Percentiles rank a stretch among this genome's conserved stretches.
phyloP scores from a whole-genome alignment of 2,329 filamentous ascomycete genomes.

The Apiospora rasikravindrae region DNA sequence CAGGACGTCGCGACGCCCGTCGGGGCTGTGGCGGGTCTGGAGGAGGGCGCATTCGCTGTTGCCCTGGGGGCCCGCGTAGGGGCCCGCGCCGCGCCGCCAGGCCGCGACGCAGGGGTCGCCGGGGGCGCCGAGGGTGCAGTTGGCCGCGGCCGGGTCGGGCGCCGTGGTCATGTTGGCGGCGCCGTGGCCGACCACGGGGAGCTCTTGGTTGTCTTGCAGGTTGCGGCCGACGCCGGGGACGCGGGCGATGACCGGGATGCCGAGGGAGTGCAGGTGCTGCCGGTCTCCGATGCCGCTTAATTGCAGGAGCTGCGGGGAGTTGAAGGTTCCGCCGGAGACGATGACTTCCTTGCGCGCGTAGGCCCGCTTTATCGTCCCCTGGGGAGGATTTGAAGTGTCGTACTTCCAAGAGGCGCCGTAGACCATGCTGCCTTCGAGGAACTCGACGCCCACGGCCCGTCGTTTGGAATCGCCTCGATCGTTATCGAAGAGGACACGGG shows the following conservation, averaged over 20 bases:
- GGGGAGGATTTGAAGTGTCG: constrained; percentile 33
- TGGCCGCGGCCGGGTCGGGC: neutral
- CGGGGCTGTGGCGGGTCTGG: constrained; percentile 17
- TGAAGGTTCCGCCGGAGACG: constrained; percentile 52
- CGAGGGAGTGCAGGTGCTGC: constrained; percentile 43
- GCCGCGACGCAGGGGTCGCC: constrained; percentile 10
- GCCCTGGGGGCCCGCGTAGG: neutral
- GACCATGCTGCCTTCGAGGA: constrained; percentile 33
- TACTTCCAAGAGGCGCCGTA: constrained; percentile 34
- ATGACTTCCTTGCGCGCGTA: constrained; percentile 49
- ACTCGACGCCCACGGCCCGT: constrained; percentile 28
- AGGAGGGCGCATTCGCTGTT: constrained; percentile 12
- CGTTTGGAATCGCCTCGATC: neutral
- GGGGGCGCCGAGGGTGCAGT: neutral
- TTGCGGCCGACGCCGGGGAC: constrained; percentile 55
- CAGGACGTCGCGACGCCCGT: constrained; percentile 30
- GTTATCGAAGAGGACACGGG: constrained; percentile 26
- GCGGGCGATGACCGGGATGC: constrained; percentile 49
- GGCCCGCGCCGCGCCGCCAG: neutral
- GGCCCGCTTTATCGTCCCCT: constrained; percentile 30
- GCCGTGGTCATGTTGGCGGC: constrained; percentile 9
- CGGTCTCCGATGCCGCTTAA: constrained; percentile 52
- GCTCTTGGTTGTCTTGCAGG: constrained; percentile 49
- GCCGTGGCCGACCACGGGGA: constrained; percentile 36
- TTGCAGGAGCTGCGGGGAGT: constrained; percentile 55